phyloP scores from a whole-genome alignment of 139 green algal genomes.

The Picochlorum sp. region DNA sequence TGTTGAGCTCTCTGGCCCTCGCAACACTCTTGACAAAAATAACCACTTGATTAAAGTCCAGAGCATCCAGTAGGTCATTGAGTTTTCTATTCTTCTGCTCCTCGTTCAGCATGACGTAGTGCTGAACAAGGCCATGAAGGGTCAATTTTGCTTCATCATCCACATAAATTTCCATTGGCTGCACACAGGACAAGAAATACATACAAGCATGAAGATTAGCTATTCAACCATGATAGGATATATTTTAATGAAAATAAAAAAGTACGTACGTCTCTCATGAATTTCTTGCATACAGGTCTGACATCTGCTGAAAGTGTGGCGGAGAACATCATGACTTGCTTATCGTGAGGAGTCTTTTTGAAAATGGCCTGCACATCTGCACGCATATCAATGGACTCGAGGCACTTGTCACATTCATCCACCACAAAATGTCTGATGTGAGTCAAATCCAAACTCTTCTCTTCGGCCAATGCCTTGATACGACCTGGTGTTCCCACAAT shows the following conservation, averaged over 20 bases:
- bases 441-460: conserved; percentile 73
- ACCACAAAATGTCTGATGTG: conserved; percentile 92
- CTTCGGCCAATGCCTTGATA: conserved; percentile 83
- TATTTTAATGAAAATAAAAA: not conserved
- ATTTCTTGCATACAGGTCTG: conserved; percentile 95
- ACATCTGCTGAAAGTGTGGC: conserved; percentile 90
- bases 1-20: conserved; percentile 81
- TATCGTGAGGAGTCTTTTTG: conserved; percentile 95
- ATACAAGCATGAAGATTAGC: not conserved
- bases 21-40: conserved; percentile 86
- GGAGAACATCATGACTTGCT: conserved; percentile 99
- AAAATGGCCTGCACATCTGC: conserved; percentile 92
- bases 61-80: conserved; percentile 94
- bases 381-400: conserved; percentile 96
- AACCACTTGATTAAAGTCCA: conserved; percentile 99
- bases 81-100: conserved; percentile 98
- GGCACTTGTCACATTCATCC: conserved; percentile 99
- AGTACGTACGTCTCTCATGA: conserved; percentile 79
- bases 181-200: conserved; percentile 7
- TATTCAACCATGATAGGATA: not conserved
- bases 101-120: conserved; percentile 97
- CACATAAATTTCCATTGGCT: conserved; percentile 85
- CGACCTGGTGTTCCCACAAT: conserved; percentile 94
- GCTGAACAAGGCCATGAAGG: conserved; percentile 97
- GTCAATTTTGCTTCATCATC: conserved; percentile 99